Evolutionary conservation across 106 monocot genomes (phyloP).

Genomic region (Dactylorhiza incarnata): DNA sequence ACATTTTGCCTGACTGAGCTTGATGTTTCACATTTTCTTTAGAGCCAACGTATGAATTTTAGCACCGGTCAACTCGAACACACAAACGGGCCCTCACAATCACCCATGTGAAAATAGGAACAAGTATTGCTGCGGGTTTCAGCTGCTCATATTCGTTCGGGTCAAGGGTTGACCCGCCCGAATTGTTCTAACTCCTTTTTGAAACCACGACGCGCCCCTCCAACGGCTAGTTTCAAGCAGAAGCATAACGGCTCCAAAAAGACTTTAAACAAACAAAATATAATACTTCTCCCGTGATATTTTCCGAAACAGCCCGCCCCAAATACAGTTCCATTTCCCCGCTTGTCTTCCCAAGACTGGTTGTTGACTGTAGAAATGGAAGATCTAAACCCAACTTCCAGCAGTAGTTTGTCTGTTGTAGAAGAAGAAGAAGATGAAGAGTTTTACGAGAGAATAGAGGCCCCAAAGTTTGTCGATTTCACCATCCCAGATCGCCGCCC

Average conservation of each 20-base stretch:
- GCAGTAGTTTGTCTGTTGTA: neutral
- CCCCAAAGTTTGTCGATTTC: conserved; percentile 82
- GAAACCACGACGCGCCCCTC: conserved; percentile 8
- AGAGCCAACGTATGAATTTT: too few species aligned
- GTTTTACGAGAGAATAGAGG: conserved; percentile 71
- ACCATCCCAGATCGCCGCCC: conserved; percentile 40
- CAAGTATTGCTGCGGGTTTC: too few species aligned
- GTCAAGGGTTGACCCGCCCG: neutral
- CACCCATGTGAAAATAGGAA: too few species aligned
- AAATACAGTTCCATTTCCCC: neutral
- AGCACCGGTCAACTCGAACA: too few species aligned
- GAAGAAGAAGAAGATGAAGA: conserved; percentile 31
- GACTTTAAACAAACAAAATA: neutral
- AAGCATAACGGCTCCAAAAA: neutral
- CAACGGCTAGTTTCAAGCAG: conserved; percentile 34
- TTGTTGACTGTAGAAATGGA: conserved; percentile 15
- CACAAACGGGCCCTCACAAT: too few species aligned
- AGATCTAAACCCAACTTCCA: conserved; percentile 1
- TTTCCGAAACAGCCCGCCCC: neutral
- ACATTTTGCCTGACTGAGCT: too few species aligned
- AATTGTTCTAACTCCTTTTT: neutral
- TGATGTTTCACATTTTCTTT: too few species aligned
- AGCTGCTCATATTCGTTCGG: neutral
- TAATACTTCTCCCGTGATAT: neutral
- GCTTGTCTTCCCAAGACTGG: neutral